phyloP scores from a whole-genome alignment of 2,329 filamentous ascomycete genomes.

The Aspergillus phoenicis region DNA sequence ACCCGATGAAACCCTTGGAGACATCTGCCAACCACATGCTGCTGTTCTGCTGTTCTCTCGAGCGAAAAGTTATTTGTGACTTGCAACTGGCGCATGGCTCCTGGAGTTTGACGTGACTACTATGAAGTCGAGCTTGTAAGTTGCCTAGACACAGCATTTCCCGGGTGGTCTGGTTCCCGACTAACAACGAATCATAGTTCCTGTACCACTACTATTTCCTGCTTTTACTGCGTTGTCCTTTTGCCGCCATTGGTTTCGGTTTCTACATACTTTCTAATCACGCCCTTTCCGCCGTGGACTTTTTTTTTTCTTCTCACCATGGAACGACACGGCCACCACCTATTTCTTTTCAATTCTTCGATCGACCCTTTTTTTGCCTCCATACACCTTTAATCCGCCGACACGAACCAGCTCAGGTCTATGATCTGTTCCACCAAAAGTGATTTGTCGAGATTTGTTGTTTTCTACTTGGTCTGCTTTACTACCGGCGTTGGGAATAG shows the following conservation, averaged over 20 bases:
- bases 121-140: constrained; percentile 33
- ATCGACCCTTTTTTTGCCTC: constrained; percentile 18
- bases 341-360: constrained; percentile 29
- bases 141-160: constrained; percentile 4
- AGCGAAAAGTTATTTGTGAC: constrained; percentile 27
- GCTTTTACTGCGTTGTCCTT: constrained; percentile 24
- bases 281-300: constrained; percentile 19
- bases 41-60: constrained; percentile 19
- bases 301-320: constrained; percentile 18
- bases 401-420: constrained; percentile 23
- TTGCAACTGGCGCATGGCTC: constrained; percentile 29
- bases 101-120: constrained; percentile 32
- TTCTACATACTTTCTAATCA: constrained; percentile 33
- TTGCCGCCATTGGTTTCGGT: constrained; percentile 23
- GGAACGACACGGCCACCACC: constrained; percentile 26
- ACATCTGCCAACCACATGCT: constrained; percentile 26
- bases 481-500: constrained; percentile 43
- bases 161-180: constrained; percentile 16
- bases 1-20: constrained; percentile 23
- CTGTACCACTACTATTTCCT: constrained; percentile 35
- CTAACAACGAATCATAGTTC: constrained; percentile 25
- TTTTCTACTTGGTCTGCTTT: constrained; percentile 21
- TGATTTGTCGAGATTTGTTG: constrained; percentile 21
- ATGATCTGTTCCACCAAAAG: constrained; percentile 29
- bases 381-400: constrained; percentile 20